phyloP scores from a whole-genome alignment of 2,329 filamentous ascomycete genomes.

The Zymoseptoria ardabiliae region DNA sequence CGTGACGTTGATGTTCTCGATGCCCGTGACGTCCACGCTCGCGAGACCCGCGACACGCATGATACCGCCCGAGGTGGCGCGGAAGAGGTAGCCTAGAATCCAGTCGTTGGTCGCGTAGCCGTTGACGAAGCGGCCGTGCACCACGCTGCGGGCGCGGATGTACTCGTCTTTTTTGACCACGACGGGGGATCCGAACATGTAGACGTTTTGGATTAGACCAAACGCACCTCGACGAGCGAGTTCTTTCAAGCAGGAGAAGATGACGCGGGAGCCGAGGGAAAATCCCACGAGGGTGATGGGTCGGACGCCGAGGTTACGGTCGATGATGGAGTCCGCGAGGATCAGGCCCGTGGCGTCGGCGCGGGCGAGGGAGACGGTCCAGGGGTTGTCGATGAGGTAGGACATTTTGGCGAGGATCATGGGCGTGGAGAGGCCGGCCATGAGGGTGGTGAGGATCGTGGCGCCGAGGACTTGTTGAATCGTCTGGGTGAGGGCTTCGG shows the following conservation, averaged over 20 bases:
- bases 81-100: constrained; percentile 92
- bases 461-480: constrained; percentile 90
- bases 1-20: constrained; percentile 88
- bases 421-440: constrained; percentile 89
- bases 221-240: constrained; percentile 75
- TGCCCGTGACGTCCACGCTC: constrained; percentile 67
- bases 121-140: constrained; percentile 89
- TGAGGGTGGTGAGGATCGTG: constrained; percentile 79
- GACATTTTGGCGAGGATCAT: constrained; percentile 87
- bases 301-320: constrained; percentile 81
- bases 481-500: constrained; percentile 92
- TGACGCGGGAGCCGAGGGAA: constrained; percentile 83
- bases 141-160: constrained; percentile 68
- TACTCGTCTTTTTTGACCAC: constrained; percentile 91
- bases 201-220: constrained; percentile 89
- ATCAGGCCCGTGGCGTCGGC: constrained; percentile 85
- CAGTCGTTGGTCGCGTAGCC: constrained; percentile 93
- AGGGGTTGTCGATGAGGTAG: constrained; percentile 96
- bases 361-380: constrained; percentile 90
- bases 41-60: constrained; percentile 79
- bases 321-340: constrained; percentile 85
- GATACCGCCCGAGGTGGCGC: constrained; percentile 86
- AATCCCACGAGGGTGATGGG: constrained; percentile 93
- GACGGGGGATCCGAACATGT: constrained; percentile 85
- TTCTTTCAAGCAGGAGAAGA: constrained; percentile 85